Evolutionary conservation across 345 rosid species (phyloP), one percentile per base, ranked within the genome.

Genomic region (Sonneratia caseolaris): DNA sequence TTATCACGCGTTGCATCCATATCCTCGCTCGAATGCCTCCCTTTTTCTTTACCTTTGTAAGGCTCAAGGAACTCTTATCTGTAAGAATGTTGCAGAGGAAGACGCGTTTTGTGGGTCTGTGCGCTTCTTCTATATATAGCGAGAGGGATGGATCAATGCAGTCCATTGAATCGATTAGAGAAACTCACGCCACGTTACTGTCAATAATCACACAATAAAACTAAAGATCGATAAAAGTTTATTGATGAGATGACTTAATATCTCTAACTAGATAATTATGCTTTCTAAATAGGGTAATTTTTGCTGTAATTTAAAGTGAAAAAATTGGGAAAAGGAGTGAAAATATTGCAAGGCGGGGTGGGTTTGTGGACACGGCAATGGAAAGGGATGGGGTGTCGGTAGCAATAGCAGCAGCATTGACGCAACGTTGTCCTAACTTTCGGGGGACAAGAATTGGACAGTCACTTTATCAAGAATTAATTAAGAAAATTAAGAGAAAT

Each of bases 391-490:
- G 35, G 89, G 68, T 88, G 96, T 93, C 97, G 96, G 96, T 82
- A 73, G 89, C 85, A 79, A 64, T 62, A 47, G 84, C 86, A 48
- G 86, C 97, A 91, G 76, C 76, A 78, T 84, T 79, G 84, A 84
- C 86, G 93, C 93, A 86, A 81, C 76, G 66, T 12, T 87, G 95
- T 76, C 74, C 72, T 71, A 45, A 73, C 76, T 64, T 57, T 76
- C 0, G 80, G 93, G 98, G 89, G 92, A 89, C 98, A 91, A 82
- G 59, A 37, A 78, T 69, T 84, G 89, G 97, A 87, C 97, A 93
- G 71, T 76, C 78, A 22, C 5, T 22, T 22, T 8, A 1, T 6
- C 8, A 55, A 53, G 32, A 53, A 53, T 15, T 55, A 55, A 55
- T 3, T 19, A 21, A 55, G 14, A 51, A 53, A 3, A 53, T 53